These are phyloP conservation scores for Carex scoparia DNA, from an alignment of 176 grass and related monocot species.

Conservation along the genomic window DNA sequence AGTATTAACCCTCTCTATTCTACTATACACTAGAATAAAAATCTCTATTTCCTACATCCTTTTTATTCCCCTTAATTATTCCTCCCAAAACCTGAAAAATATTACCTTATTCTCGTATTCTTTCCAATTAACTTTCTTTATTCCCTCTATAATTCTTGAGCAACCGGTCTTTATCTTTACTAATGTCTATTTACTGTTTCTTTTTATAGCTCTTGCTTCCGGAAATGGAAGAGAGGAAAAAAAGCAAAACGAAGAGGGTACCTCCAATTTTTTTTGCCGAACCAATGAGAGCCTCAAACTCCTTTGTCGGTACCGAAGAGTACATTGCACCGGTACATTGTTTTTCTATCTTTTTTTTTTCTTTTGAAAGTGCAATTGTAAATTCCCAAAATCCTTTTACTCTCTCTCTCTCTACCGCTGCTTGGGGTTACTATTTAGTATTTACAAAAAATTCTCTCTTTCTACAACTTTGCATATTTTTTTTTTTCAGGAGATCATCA, in stretches of 20 bases:
- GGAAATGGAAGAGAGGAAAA: conserved; percentile 43
- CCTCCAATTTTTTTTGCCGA: conserved; percentile 79
- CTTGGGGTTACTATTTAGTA: too few species aligned
- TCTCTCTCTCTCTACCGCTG: not conserved
- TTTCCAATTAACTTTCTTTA: too few species aligned
- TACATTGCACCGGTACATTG: conserved; percentile 89
- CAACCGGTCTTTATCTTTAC: not conserved
- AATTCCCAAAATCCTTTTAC: not conserved
- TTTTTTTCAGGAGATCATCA: conserved; percentile 76
- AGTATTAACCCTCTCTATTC: too few species aligned
- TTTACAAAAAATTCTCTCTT: not conserved
- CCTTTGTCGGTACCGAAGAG: conserved; percentile 95
- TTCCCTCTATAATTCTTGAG: not conserved
- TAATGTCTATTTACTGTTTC: conserved; percentile 3
- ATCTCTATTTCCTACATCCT: too few species aligned
- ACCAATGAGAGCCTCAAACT: conserved; percentile 94
- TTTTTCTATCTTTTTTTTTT: not conserved
- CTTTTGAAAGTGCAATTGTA: not conserved
- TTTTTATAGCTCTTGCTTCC: conserved; percentile 65
- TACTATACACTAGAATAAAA: too few species aligned
- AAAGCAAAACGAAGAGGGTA: conserved; percentile 33
- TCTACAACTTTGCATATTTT: not conserved
- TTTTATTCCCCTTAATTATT: too few species aligned
- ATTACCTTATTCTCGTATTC: too few species aligned
- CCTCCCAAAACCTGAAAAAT: too few species aligned